Evolutionary conservation across 2,329 filamentous ascomycete species (phyloP).

Genomic region (Venturia effusa): DNA sequence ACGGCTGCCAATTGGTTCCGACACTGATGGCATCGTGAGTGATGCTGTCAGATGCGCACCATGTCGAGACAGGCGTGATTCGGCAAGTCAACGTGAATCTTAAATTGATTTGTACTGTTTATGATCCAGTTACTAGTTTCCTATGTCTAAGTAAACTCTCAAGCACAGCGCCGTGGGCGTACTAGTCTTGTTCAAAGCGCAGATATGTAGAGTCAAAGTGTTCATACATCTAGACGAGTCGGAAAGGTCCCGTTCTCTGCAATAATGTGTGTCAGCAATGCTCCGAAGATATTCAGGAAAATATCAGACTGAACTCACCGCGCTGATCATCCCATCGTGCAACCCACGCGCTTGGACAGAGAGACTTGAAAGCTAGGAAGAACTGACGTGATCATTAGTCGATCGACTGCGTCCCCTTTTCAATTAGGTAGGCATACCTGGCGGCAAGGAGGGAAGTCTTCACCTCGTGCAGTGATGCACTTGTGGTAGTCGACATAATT

Average conservation of each 20-base stretch:
- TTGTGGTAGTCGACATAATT: conserved; percentile 99
- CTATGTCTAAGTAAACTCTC: background rate
- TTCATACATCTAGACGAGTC: conserved; percentile 35
- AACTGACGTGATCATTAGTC: conserved; percentile 50
- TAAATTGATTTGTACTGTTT: background rate
- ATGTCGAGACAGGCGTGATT: background rate
- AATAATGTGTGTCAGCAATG: background rate
- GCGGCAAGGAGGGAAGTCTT: conserved; percentile 93
- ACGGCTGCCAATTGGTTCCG: background rate
- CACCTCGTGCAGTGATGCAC: conserved; percentile 96
- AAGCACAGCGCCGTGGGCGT: background rate
- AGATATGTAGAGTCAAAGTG: background rate
- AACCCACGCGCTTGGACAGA: conserved; percentile 93
- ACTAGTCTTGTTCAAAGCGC: background rate
- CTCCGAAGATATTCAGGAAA: background rate
- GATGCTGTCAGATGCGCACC: background rate
- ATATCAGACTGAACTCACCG: conserved; percentile 46
- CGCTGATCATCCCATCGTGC: conserved; percentile 95
- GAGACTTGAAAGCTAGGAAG: conserved; percentile 89
- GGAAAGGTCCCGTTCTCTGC: conserved; percentile 49
- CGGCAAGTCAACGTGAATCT: background rate
- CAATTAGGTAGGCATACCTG: conserved; percentile 51
- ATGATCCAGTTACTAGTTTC: background rate
- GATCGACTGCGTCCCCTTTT: background rate
- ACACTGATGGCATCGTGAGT: background rate